Percentiles rank a stretch among this genome's conserved stretches.
phyloP scores from a whole-genome alignment of 2,329 filamentous ascomycete genomes.

The Penicillium sp. region DNA sequence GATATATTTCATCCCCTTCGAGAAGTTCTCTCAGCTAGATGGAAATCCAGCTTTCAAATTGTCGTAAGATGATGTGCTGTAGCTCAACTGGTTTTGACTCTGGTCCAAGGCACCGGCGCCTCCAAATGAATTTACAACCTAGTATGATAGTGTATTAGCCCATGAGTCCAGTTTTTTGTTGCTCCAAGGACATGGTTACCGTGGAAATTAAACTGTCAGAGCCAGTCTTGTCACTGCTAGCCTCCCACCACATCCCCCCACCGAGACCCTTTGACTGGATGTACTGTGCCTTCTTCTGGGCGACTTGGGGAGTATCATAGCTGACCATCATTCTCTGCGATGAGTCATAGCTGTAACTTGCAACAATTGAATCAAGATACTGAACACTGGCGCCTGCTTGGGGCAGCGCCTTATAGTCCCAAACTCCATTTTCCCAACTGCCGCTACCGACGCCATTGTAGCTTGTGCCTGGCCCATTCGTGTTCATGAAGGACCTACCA shows the following conservation, averaged over 20 bases:
- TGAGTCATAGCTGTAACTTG: slow-evolving; percentile 74
- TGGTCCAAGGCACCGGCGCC: slow-evolving; percentile 48
- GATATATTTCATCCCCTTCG: neutral
- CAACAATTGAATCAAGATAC: slow-evolving; percentile 64
- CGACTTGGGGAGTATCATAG: slow-evolving; percentile 74
- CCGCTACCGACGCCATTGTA: slow-evolving; percentile 77
- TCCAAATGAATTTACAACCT: slow-evolving; percentile 41
- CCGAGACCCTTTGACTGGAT: slow-evolving; percentile 71
- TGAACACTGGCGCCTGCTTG: slow-evolving; percentile 65
- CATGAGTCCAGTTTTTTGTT: neutral
- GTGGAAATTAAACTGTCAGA: slow-evolving; percentile 69
- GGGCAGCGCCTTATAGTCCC: slow-evolving; percentile 87
- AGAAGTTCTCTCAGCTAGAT: slow-evolving; percentile 2
- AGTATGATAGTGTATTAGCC: neutral
- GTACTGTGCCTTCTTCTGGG: slow-evolving; percentile 71
- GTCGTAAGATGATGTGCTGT: slow-evolving; percentile 58
- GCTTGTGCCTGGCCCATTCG: slow-evolving; percentile 70
- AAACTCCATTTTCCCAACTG: slow-evolving; percentile 82
- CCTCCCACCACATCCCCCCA: slow-evolving; percentile 98
- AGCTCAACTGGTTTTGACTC: slow-evolving; percentile 53
- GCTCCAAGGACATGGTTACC: slow-evolving; percentile 25
- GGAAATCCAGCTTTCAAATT: slow-evolving; percentile 47
- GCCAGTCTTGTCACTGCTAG: slow-evolving; percentile 72
- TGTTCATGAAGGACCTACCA: slow-evolving; percentile 80
- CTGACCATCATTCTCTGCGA: slow-evolving; percentile 67